Evolutionary conservation across 2,329 filamentous ascomycete species (phyloP), one percentile per base, ranked within the genome.

Genomic region (Aspergillus niger): DNA sequence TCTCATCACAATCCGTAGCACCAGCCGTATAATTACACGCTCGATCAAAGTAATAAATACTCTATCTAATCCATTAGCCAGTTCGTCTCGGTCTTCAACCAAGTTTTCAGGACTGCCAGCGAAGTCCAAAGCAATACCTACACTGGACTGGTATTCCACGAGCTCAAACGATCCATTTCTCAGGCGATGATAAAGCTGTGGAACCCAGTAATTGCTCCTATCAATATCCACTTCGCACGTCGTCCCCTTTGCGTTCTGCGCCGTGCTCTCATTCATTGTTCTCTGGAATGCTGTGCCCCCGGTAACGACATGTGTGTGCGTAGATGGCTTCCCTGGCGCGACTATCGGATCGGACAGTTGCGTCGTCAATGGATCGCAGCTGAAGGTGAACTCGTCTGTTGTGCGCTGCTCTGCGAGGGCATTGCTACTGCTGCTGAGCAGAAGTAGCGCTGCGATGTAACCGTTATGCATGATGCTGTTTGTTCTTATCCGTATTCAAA

Each of bases 201-300:
- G 90, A 62, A 88, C 86, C 91, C 91, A 93, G 80, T 94, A 93
- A 76, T 89, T 89, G 66, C 85, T 89, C 72, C 86, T 81, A 76
- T 92, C 90, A 56, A 85, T 85, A 69, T 82, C 86, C 72, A 91
- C 81, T 63, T 83, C 82, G 74, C 90, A 89, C 41, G 87, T 91
- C 30, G 68, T 70, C 3, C 52, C 61, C 15, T 53, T 51, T 11
- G 63, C 63, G 32, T 62, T 66, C 24, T 76, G 75, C 36, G 90
- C 82, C 47, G 84, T 80, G 60, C 85, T 80, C 66, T 85, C 89
- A 44, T 81, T 85, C 71, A 89, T 86, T 53, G 76, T 81, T 66
- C 85, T 77, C 66, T 84, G 80, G 70, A 92, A 92, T 67, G 80
- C 87, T 74, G 86, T 89, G 54, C 88, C 89, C 49, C 87, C 90